Conservation (phyloP, 73 alveolate species). For the Urostyla sp. region DNA sequence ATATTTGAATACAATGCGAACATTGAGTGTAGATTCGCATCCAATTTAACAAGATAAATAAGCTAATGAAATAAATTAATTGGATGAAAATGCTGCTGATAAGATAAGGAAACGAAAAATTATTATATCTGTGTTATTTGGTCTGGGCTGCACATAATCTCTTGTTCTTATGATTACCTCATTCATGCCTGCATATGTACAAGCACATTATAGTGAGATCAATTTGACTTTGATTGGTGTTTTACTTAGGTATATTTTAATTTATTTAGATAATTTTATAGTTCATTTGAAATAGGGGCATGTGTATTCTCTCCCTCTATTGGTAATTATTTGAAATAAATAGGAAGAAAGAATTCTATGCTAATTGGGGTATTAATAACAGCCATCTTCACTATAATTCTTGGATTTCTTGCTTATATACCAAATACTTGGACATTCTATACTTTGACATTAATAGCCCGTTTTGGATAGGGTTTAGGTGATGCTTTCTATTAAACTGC, state of each 20-base stretch:
- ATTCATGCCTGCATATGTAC: conserved; percentile 30
- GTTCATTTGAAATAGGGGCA: conserved; percentile 41
- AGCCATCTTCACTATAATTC: conserved; percentile 14
- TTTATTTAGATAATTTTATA: background rate
- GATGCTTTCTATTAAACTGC: conserved; percentile 35
- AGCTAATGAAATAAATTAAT: too few species aligned
- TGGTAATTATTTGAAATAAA: conserved; percentile 15
- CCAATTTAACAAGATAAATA: too few species aligned
- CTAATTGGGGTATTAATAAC: conserved; percentile 20
- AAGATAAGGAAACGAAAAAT: background rate
- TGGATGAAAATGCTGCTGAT: too few species aligned
- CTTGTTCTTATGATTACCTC: conserved; percentile 34
- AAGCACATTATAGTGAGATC: background rate
- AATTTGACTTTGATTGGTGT: conserved; percentile 26
- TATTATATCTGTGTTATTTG: conserved; percentile 8
- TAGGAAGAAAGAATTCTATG: conserved; percentile 44
- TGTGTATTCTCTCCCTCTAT: conserved; percentile 41
- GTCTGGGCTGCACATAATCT: conserved; percentile 15
- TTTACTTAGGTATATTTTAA: background rate
- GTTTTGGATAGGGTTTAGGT: conserved; percentile 25
- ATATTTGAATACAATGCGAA: too few species aligned
- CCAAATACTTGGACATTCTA: conserved; percentile 2
- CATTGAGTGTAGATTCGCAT: too few species aligned
- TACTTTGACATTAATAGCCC: conserved; percentile 16
- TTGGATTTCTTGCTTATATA: background rate